phyloP scores from a whole-genome alignment of 2,329 filamentous ascomycete species.

The Chaetomium sp. region DNA sequence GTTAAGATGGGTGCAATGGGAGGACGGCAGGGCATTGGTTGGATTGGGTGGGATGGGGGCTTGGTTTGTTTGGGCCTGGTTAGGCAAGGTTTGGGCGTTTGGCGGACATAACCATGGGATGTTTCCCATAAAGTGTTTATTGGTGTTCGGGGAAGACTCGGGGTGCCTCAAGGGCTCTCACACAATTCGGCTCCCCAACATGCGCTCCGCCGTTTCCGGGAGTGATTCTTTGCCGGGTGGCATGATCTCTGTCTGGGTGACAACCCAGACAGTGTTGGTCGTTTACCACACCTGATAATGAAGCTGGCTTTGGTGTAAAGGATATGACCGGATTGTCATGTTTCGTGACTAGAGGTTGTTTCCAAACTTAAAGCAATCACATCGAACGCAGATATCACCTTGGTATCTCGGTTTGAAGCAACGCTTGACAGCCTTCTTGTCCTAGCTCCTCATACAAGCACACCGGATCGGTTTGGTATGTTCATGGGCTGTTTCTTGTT shows the following conservation, averaged over 20 bases:
- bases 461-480: too few species aligned
- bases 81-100: background rate
- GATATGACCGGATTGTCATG: too few species aligned
- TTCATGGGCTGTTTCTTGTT: too few species aligned
- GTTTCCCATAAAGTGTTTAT: background rate
- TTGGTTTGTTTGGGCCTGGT: background rate
- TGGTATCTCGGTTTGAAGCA: background rate
- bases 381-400: too few species aligned
- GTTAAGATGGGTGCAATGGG: background rate
- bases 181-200: background rate
- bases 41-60: background rate
- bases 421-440: background rate
- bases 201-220: background rate
- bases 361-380: background rate
- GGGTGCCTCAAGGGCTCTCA: background rate
- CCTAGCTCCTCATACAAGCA: background rate
- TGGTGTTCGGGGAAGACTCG: constrained; percentile 8
- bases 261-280: background rate
- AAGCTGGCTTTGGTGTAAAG: background rate
- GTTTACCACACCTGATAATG: background rate
- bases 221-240: background rate
- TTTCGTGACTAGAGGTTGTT: too few species aligned
- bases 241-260: background rate
- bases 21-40: background rate
- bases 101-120: background rate